phyloP scores from a whole-genome alignment of 805 yeast genomes.

The Jamesozyma gamospora region DNA sequence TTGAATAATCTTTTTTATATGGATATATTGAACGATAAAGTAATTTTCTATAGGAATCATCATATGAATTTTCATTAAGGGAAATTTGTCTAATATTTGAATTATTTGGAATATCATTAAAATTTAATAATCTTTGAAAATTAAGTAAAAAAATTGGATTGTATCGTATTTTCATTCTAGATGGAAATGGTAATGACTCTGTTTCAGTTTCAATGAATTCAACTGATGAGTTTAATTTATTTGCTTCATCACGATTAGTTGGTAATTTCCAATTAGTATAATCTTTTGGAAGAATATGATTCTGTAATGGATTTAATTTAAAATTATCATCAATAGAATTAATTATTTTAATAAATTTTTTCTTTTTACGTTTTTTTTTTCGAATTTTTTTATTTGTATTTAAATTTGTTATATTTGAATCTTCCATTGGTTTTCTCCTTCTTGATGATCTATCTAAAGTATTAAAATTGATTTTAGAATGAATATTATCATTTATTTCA shows the following conservation, averaged over 20 bases:
- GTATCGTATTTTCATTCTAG: constrained; percentile 19
- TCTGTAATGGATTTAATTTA: too few species aligned
- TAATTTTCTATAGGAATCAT: constrained; percentile 26
- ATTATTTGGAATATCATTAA: not conserved
- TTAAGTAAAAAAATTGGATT: constrained; percentile 17
- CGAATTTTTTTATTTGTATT: not conserved
- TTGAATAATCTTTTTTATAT: constrained; percentile 48
- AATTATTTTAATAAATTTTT: too few species aligned
- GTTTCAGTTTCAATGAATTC: constrained; percentile 9
- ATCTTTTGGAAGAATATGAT: too few species aligned
- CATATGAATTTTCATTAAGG: constrained; percentile 1
- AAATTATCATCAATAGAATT: too few species aligned
- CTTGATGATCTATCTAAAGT: not conserved
- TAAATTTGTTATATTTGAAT: too few species aligned
- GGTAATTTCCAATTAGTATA: constrained; percentile 13
- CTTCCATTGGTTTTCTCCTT: not conserved
- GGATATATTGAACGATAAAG: constrained; percentile 31
- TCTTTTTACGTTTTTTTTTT: constrained; percentile 1
- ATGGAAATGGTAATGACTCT: constrained; percentile 1
- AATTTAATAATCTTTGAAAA: constrained; percentile 10
- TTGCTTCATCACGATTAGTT: constrained; percentile 9
- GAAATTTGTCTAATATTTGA: not conserved
- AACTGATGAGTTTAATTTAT: constrained; percentile 20
- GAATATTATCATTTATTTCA: constrained; percentile 19
- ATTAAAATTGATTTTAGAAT: constrained; percentile 11